phyloP scores from a whole-genome alignment of 2,329 filamentous ascomycete genomes.

The Fusarium lateritium region DNA sequence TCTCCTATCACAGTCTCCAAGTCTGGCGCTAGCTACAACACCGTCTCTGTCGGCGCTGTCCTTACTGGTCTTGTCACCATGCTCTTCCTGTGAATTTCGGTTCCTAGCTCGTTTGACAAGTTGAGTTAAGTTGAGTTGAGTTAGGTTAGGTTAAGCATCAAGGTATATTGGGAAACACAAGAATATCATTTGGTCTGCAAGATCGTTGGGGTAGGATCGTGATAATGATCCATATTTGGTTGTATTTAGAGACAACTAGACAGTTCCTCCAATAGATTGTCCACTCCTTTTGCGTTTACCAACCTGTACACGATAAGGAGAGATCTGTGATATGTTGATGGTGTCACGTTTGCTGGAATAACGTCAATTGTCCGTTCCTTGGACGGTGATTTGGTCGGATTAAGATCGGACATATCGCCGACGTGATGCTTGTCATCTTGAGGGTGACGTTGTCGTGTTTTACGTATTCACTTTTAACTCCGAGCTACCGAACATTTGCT shows the following conservation, averaged over 20 bases:
- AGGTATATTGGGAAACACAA: neutral
- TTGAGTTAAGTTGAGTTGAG: neutral
- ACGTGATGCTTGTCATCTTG: constrained; percentile 6
- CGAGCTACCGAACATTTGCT: constrained; percentile 30
- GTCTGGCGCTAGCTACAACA: constrained; percentile 35
- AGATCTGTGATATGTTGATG: neutral
- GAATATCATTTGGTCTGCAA: neutral
- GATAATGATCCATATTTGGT: constrained; percentile 1
- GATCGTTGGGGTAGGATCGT: constrained; percentile 24
- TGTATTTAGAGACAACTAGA: constrained; percentile 17
- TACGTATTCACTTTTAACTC: constrained; percentile 25
- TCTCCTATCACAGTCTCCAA: constrained; percentile 39
- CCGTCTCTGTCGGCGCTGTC: constrained; percentile 25
- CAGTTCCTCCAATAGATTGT: constrained; percentile 33
- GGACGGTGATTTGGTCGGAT: constrained; percentile 22
- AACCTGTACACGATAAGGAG: neutral
- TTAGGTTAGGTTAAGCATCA: neutral
- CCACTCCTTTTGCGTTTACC: constrained; percentile 21
- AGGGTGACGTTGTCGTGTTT: constrained; percentile 16
- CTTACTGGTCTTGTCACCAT: constrained; percentile 32
- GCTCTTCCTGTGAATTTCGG: constrained; percentile 31
- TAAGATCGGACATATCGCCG: constrained; percentile 35
- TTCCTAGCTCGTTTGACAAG: neutral
- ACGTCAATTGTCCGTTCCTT: constrained; percentile 9
- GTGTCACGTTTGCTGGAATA: constrained; percentile 1